A percentile compares a stretch with the other conserved stretches of the same genome.
phyloP scores from a whole-genome alignment of 176 grass and related monocot genomes.

The Thinopyrum elongatum region DNA sequence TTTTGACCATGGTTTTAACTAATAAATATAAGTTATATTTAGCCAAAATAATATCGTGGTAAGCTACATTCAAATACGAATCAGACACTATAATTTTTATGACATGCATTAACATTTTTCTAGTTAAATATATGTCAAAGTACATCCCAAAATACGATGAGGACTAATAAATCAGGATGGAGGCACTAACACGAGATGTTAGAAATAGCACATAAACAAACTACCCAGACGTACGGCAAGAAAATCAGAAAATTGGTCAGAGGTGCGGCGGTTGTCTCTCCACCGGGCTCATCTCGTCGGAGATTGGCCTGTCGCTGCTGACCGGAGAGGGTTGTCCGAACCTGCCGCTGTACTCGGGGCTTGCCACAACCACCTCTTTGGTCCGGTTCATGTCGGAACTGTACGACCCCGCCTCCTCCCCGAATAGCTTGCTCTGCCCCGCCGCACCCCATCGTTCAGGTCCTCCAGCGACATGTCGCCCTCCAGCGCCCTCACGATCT shows the following conservation, averaged over 20 bases:
- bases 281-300: constrained; percentile 19
- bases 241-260: not conserved
- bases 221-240: not conserved
- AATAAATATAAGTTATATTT: too few species aligned
- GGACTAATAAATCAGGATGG: too few species aligned
- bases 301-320: constrained; percentile 24
- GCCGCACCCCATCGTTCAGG: constrained; percentile 57
- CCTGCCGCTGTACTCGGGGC: constrained; percentile 16
- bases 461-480: constrained; percentile 67
- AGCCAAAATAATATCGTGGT: too few species aligned
- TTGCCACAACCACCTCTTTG: constrained; percentile 31
- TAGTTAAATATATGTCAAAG: too few species aligned
- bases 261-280: not conserved
- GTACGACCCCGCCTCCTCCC: constrained; percentile 15
- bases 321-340: not conserved
- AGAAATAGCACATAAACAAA: too few species aligned
- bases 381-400: constrained; percentile 29
- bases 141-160: too few species aligned
- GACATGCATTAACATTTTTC: too few species aligned
- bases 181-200: too few species aligned
- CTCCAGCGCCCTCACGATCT: constrained; percentile 72
- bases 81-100: too few species aligned
- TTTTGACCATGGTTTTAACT: too few species aligned
- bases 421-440: constrained; percentile 61
- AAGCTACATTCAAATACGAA: too few species aligned